Conservation (phyloP, 2,329 filamentous ascomycete genomes). For the Colletotrichum spaethianum region DNA sequence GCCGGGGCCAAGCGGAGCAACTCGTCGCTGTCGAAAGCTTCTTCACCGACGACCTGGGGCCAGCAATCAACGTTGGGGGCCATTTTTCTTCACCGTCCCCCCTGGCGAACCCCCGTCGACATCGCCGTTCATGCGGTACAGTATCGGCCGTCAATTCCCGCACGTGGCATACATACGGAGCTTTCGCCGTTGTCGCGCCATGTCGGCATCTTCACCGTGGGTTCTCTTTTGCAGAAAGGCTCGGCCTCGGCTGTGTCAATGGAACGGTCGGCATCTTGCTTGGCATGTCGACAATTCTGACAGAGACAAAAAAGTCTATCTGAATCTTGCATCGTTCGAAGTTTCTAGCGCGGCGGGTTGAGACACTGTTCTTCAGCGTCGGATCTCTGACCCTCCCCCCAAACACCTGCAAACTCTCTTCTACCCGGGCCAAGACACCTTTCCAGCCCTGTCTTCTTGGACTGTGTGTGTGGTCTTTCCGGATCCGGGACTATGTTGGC, state of each 20-base stretch:
- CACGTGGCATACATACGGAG: conserved; percentile 14
- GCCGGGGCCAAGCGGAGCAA: neutral
- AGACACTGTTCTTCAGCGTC: conserved; percentile 26
- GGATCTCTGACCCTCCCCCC: neutral
- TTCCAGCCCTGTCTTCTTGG: neutral
- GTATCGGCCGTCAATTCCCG: neutral
- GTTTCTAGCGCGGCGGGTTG: conserved; percentile 24
- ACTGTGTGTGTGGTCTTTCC: neutral
- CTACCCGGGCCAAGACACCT: neutral
- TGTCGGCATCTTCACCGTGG: neutral
- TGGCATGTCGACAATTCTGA: conserved; percentile 6
- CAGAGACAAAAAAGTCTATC: conserved; percentile 29
- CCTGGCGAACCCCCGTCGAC: neutral
- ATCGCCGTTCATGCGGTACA: neutral
- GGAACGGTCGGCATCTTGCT: conserved; percentile 1
- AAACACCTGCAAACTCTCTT: conserved; percentile 17
- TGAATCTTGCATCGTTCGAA: conserved; percentile 6
- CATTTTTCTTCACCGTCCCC: conserved; percentile 8
- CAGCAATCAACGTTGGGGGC: neutral
- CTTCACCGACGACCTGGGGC: neutral
- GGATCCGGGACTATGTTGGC: neutral
- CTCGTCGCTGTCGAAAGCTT: neutral
- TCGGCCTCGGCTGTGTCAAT: neutral
- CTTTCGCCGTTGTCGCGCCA: neutral
- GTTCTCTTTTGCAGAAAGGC: neutral